phyloP scores from a whole-genome alignment of 495 filamentous ascomycete genomes.

The Talaromyces trachyspermus region DNA sequence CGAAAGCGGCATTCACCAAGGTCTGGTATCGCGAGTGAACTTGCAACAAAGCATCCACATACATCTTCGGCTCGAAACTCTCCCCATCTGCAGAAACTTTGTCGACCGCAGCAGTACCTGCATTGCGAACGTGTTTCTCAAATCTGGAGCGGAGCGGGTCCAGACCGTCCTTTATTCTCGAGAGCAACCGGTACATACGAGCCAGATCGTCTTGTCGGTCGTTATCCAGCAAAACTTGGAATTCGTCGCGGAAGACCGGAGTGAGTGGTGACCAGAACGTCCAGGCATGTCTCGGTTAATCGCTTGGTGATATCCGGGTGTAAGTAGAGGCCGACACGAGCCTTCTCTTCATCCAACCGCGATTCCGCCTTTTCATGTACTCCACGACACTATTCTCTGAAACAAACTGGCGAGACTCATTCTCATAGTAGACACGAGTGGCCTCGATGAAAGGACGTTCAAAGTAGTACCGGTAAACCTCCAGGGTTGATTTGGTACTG shows the following conservation, averaged over 20 bases:
- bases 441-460: constrained; percentile 85
- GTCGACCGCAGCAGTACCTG: constrained; percentile 77
- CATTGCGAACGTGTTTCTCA: constrained; percentile 85
- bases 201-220: constrained; percentile 92
- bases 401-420: constrained; percentile 88
- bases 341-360: constrained; percentile 88
- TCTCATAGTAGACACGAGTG: constrained; percentile 78
- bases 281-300: constrained; percentile 81
- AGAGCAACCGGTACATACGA: constrained; percentile 90
- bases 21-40: constrained; percentile 89
- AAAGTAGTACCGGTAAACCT: constrained; percentile 88
- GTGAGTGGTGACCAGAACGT: constrained; percentile 84
- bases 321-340: constrained; percentile 85
- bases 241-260: constrained; percentile 78
- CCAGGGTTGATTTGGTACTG: constrained; percentile 84
- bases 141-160: constrained; percentile 86
- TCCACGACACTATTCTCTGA: constrained; percentile 97
- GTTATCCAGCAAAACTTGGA: constrained; percentile 90
- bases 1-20: constrained; percentile 87
- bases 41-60: constrained; percentile 90
- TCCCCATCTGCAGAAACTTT: constrained; percentile 88
- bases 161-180: constrained; percentile 83
- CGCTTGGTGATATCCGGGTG: constrained; percentile 78
- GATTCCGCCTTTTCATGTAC: constrained; percentile 99
- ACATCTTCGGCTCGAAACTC: constrained; percentile 88